A percentile compares a stretch with the other conserved stretches of the same genome.
Conservation (phyloP, 2,329 filamentous ascomycete species). For the Pyrenochaeta sp. region DNA sequence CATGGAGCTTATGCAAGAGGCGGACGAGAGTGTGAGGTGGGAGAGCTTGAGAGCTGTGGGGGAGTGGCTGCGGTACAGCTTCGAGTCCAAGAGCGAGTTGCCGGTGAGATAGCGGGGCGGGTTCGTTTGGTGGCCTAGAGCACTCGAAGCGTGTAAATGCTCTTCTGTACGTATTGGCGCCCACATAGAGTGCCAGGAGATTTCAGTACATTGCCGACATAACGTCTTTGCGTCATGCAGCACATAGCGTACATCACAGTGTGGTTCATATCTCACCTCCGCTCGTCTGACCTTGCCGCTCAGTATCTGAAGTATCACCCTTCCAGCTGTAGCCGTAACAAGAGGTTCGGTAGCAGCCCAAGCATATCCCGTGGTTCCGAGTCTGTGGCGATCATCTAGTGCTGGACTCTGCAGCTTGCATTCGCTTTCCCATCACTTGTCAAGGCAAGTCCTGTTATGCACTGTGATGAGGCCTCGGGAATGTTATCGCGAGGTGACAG, state of each 20-base stretch:
- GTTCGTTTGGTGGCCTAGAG: background rate
- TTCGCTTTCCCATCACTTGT: background rate
- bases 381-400: background rate
- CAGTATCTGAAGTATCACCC: background rate
- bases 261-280: background rate
- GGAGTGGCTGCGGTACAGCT: slow-evolving; percentile 76
- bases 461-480: background rate
- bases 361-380: background rate
- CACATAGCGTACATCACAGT: background rate
- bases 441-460: background rate
- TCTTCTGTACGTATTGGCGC: slow-evolving; percentile 8
- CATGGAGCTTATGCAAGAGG: slow-evolving; percentile 92
- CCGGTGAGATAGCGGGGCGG: slow-evolving; percentile 33
- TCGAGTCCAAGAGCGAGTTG: slow-evolving; percentile 47
- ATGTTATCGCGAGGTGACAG: background rate
- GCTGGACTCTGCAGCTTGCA: background rate
- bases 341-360: background rate
- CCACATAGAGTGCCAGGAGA: slow-evolving; percentile 5
- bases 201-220: slow-evolving; percentile 8
- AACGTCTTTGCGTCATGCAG: slow-evolving; percentile 1
- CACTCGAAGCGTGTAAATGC: slow-evolving; percentile 7
- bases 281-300: background rate
- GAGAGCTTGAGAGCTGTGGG: slow-evolving; percentile 88
- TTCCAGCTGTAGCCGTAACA: background rate
- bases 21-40: slow-evolving; percentile 89